A percentile compares a stretch with the other conserved stretches of the same genome.
These are phyloP conservation scores for Exobasidium cylindrosporum DNA, from an alignment of 1,284 basidiomycete genomes.

Conservation along the genomic window DNA sequence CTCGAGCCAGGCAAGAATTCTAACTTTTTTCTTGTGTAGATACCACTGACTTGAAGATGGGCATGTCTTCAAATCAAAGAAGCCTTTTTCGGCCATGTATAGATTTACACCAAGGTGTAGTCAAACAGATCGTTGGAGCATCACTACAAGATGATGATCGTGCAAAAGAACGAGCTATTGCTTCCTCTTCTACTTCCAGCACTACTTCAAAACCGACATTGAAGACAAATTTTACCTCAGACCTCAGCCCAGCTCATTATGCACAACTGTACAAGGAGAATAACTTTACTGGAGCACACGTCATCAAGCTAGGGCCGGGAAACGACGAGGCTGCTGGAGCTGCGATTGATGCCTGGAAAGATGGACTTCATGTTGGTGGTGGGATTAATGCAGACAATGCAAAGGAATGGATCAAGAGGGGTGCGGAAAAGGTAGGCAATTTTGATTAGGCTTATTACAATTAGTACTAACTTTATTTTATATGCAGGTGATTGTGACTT, in stretches of 20 bases:
- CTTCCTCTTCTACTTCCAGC: not conserved
- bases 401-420: conserved; percentile 75
- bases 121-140: conserved; percentile 98
- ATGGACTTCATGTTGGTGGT: conserved; percentile 84
- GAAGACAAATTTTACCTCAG: conserved; percentile 88
- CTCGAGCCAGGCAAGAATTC: not conserved
- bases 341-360: conserved; percentile 77
- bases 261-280: conserved; percentile 73
- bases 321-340: conserved; percentile 83
- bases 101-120: conserved; percentile 73
- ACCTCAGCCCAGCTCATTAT: conserved; percentile 75
- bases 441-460: not conserved
- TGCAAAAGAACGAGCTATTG: conserved; percentile 55
- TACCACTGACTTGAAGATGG: no score
- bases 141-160: conserved; percentile 63
- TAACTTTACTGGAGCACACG: conserved; percentile 78
- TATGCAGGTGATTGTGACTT: conserved; percentile 79
- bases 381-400: conserved; percentile 84
- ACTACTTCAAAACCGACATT: conserved; percentile 58
- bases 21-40: no score
- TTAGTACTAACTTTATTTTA: conserved; percentile 57
- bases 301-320: conserved; percentile 86
- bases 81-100: conserved; percentile 85
- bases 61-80: not conserved
- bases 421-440: conserved; percentile 77